Base-by-base conservation (phyloP, 1,284 basidiomycete genomes). In the Irpex rosettiformis region DNA sequence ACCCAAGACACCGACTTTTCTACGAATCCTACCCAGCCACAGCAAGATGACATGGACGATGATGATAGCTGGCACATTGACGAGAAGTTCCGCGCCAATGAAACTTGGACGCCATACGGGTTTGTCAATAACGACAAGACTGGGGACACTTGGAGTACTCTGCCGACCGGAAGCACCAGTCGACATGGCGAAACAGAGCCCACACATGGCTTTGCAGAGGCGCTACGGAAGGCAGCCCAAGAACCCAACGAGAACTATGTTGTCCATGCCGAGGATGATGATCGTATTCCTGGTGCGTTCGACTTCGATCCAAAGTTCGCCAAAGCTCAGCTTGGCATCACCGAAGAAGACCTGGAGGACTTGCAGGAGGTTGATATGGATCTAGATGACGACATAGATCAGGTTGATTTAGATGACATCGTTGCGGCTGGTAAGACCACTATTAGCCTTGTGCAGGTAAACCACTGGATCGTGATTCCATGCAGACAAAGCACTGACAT, bases 1-100 rank as follows among this genome's bases (percentile, higher is more conserved):
- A 83, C 82, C 2, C 86, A 89, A 67, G 85, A 86, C 48, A 84
- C 81, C 1, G 79, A 82, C 22, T 79, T 78, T 62, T 78, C 69
- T 73, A 21, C 72, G 72, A 71, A 66, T 56, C 62, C 63, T 30
- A 52, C 48, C 13, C 58, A 8, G 70, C 51, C 60, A 30, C 30
- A 58, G 7, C 59, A 67, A 53, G 66, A 70, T 54, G 68, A 72
- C 43, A 59, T 75, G 29, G 82, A 85, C 57, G 61, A 64, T 30
- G 85, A 88, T 52, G 86, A 89, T 65, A 89, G 85, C 67, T 91
- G 88, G 86, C 85, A 83, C 8, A 72, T 87, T 42, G 83, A 87
- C 45, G 86, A 86, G 61, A 86, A 84, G 65, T 72, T 86, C 58
- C 73, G 77, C 2, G 74, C 77, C 28, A 74, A 80, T 58, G 71